Evolutionary conservation across 2,329 filamentous ascomycete species (phyloP), one percentile per base, ranked within the genome.

Genomic region (Alternaria sp.): DNA sequence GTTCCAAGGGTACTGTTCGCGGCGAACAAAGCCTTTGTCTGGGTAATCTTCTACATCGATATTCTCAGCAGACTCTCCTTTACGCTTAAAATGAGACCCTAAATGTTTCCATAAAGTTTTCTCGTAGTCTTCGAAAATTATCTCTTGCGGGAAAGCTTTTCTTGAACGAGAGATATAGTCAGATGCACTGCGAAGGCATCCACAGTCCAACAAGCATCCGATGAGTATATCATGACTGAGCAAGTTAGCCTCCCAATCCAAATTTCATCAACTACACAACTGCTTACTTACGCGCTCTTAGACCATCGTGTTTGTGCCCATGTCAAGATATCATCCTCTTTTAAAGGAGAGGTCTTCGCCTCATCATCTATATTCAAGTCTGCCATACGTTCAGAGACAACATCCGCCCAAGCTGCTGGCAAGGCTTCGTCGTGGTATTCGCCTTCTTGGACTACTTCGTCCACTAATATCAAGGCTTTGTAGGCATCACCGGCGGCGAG

Each of bases 401-500:
- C 65, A 53, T 76, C 74, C 14, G 51, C 39, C 59, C 80, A 72
- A 46, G 89, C 77, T 9, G 84, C 81, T 51, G 86, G 84, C 6
- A 83, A 66, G 8, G 89, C 88, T 67, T 85, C 80, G 14, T 92
- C 87, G 72, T 95, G 89, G 70, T 93, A 96, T 76, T 97, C 93
- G 37, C 86, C 85, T 61, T 94, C 90, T 54, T 95, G 89, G 63
- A 84, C 78, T 34, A 92, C 85, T 65, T 95, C 92, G 72, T 98
- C 94, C 14, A 90, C 85, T 45, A 99, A 81, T 4, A 97, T 85
- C n/a, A 98, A 83, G 1, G 93, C 93, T 54, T 90, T 89, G 75
- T 98, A 98, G 5, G 92, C 92, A 81, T 97, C 93, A 33, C 92
- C 92, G 10, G 90, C 89, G 5, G 93, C 93, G 37, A 99, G 85